Evolutionary conservation across 2,329 filamentous ascomycete genomes (phyloP).

Genomic region (Epichloe typhina): DNA sequence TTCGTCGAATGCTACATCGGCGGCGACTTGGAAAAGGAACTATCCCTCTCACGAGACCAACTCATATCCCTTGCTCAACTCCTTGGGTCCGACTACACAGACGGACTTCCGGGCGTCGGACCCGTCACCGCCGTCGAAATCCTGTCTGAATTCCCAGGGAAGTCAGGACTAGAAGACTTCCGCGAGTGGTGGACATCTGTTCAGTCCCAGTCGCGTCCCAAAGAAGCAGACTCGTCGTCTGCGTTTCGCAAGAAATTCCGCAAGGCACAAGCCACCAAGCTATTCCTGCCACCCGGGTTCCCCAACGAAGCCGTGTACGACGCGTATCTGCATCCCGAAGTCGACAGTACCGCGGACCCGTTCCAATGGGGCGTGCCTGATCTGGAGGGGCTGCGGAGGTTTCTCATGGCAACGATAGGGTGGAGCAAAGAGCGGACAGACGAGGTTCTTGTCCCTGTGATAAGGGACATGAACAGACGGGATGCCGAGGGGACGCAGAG

Average conservation of each 20-base stretch:
- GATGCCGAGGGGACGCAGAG: conserved; percentile 84
- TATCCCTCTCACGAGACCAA: conserved; percentile 73
- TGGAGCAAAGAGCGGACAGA: conserved; percentile 89
- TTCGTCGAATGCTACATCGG: conserved; percentile 92
- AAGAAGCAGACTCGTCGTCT: conserved; percentile 44
- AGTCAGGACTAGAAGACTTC: conserved; percentile 55
- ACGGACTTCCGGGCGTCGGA: conserved; percentile 79
- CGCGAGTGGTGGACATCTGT: conserved; percentile 77
- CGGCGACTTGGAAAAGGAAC: conserved; percentile 74
- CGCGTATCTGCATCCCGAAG: conserved; percentile 77
- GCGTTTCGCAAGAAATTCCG: conserved; percentile 78
- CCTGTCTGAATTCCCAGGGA: conserved; percentile 68
- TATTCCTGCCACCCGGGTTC: conserved; percentile 73
- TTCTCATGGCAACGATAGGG: conserved; percentile 83
- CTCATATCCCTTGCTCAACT: conserved; percentile 85
- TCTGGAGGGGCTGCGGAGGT: conserved; percentile 68
- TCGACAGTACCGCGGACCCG: conserved; percentile 61
- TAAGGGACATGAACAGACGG: conserved; percentile 84
- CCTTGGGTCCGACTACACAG: conserved; percentile 87
- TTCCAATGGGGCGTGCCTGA: conserved; percentile 98
- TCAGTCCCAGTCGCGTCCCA: conserved; percentile 52
- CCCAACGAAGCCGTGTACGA: conserved; percentile 65
- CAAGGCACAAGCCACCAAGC: conserved; percentile 62
- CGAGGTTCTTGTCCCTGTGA: conserved; percentile 89
- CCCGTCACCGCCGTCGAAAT: conserved; percentile 94